Evolutionary conservation across 768 basidiomycete genomes (phyloP).

Genomic region (Naganishia antarctica): DNA sequence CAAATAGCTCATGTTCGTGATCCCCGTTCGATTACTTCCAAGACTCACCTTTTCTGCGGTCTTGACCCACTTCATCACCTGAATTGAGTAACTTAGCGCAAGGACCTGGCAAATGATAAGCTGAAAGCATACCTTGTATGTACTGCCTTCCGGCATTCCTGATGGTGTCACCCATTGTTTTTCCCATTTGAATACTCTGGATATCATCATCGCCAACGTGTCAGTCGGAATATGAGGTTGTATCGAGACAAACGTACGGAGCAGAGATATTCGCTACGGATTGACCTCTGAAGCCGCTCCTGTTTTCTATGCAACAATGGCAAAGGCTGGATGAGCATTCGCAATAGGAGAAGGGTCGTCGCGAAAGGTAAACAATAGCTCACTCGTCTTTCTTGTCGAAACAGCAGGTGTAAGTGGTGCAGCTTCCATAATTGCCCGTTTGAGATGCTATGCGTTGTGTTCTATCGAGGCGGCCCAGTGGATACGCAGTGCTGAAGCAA

Average conservation of each 20-base stretch:
- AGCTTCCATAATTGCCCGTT: neutral
- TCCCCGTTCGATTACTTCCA: too few relatives aligned
- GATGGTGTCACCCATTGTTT: slow-evolving; percentile 22
- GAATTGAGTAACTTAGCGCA: too few relatives aligned
- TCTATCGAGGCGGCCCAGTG: too few relatives aligned
- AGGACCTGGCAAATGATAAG: too few relatives aligned
- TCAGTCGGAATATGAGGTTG: too few relatives aligned
- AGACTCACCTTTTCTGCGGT: slow-evolving; percentile 23
- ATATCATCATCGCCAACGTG: neutral
- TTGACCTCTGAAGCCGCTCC: slow-evolving; percentile 1
- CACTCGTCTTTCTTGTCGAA: slow-evolving; percentile 10
- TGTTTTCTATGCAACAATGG: neutral
- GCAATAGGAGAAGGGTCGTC: too few relatives aligned
- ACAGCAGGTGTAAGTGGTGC: slow-evolving; percentile 12
- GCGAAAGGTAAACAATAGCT: neutral
- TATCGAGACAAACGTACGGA: neutral
- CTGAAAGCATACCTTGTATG: slow-evolving; percentile 28
- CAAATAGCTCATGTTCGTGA: neutral
- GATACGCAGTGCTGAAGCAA: too few relatives aligned
- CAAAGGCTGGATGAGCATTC: neutral
- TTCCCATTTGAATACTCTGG: slow-evolving; percentile 22
- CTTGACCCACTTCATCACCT: slow-evolving; percentile 27
- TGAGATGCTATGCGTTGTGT: neutral
- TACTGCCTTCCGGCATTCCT: slow-evolving; percentile 7
- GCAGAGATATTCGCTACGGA: slow-evolving; percentile 1